Evolutionary conservation across 768 basidiomycete species (phyloP).

Genomic region (Boletus tomentosulus): DNA sequence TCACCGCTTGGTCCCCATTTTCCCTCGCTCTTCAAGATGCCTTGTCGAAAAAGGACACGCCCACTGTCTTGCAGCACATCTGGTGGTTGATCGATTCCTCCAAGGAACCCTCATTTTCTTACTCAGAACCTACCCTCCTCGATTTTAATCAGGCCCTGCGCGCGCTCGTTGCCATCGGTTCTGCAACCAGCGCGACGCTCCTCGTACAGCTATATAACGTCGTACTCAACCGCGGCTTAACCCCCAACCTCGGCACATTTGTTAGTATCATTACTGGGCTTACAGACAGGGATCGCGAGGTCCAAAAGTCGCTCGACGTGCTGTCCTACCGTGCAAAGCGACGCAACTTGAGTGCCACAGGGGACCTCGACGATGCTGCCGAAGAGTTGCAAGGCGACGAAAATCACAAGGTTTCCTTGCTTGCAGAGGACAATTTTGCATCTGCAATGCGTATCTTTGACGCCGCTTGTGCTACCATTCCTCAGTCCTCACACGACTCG

Average conservation of each 20-base stretch:
- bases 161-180: slow-evolving; percentile 40
- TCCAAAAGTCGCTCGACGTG: slow-evolving; percentile 41
- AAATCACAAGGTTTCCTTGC: slow-evolving; percentile 41
- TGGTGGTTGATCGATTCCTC: slow-evolving; percentile 33
- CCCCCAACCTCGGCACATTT: slow-evolving; percentile 65
- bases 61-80: slow-evolving; percentile 12
- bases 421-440: slow-evolving; percentile 63
- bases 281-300: slow-evolving; percentile 63
- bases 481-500: slow-evolving; percentile 12
- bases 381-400: slow-evolving; percentile 23
- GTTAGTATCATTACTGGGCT: slow-evolving; percentile 56
- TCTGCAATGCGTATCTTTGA: slow-evolving; percentile 74
- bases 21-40: slow-evolving; percentile 18
- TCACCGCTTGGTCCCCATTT: slow-evolving; percentile 20
- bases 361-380: slow-evolving; percentile 2
- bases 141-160: slow-evolving; percentile 63
- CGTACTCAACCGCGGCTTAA: slow-evolving; percentile 57
- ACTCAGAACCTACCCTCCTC: slow-evolving; percentile 35
- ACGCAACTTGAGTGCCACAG: slow-evolving; percentile 11
- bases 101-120: slow-evolving; percentile 26
- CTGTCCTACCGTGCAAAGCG: slow-evolving; percentile 43
- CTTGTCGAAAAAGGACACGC: slow-evolving; percentile 6
- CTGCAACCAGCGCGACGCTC: slow-evolving; percentile 45
- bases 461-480: slow-evolving; percentile 39
- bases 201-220: slow-evolving; percentile 69